These are phyloP conservation scores for Entonaema liquescens DNA, from an alignment of 495 filamentous ascomycete genomes.

Conservation along the genomic window DNA sequence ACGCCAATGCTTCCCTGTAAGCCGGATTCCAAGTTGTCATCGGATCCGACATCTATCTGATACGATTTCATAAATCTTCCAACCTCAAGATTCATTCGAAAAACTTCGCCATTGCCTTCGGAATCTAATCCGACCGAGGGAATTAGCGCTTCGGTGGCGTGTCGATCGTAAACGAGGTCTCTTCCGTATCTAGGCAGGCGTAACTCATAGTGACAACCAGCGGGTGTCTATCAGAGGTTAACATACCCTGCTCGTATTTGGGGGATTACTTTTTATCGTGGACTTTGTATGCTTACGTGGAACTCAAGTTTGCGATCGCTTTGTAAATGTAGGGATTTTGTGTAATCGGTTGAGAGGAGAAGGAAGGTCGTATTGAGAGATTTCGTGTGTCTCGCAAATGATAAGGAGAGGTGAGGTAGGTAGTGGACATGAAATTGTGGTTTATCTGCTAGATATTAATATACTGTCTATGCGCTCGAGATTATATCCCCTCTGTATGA, in stretches of 20 bases:
- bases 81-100: slow-evolving; percentile 86
- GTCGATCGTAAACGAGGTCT: slow-evolving; percentile 84
- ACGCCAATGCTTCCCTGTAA: slow-evolving; percentile 84
- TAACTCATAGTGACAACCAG: slow-evolving; percentile 85
- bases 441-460: slow-evolving; percentile 64
- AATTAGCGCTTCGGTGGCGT: slow-evolving; percentile 86
- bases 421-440: slow-evolving; percentile 97
- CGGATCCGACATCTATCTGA: slow-evolving; percentile 83
- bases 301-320: slow-evolving; percentile 91
- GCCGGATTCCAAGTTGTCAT: slow-evolving; percentile 73
- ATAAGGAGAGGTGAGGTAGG: slow-evolving; percentile 89
- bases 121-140: slow-evolving; percentile 87
- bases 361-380: slow-evolving; percentile 94
- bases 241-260: background rate
- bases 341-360: slow-evolving; percentile 91
- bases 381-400: slow-evolving; percentile 90
- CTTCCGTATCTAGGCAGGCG: slow-evolving; percentile 91
- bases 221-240: slow-evolving; percentile 63
- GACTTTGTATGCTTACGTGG: slow-evolving; percentile 56
- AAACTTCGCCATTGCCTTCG: slow-evolving; percentile 87
- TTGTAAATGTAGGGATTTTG: slow-evolving; percentile 94
- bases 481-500: too few relatives aligned
- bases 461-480: background rate
- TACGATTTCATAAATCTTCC: slow-evolving; percentile 88
- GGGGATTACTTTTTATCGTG: background rate